Conservation (phyloP, 441 rosid species). For the Adansonia madagascariensis region DNA sequence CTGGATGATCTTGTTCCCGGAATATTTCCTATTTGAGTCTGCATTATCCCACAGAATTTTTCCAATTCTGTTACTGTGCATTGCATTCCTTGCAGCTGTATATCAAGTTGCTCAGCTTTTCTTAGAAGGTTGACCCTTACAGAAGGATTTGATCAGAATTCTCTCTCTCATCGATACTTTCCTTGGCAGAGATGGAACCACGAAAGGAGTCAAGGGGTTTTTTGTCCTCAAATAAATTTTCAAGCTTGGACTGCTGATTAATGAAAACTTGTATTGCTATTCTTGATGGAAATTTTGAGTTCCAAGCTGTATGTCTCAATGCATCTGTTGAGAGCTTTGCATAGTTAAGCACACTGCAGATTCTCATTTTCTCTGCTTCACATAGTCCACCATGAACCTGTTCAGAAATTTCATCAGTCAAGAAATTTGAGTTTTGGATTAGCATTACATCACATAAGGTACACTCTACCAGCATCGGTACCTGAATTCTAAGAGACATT, state of each 20-base stretch:
- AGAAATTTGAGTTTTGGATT: neutral
- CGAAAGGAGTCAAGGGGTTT: neutral
- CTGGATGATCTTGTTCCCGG: slow-evolving; percentile 32
- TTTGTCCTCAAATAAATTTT: slow-evolving; percentile 16
- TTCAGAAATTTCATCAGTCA: slow-evolving; percentile 3
- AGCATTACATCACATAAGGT: neutral
- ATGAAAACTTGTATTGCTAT: slow-evolving; percentile 35
- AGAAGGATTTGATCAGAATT: slow-evolving; percentile 27
- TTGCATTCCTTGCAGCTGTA: slow-evolving; percentile 28
- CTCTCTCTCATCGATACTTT: slow-evolving; percentile 18
- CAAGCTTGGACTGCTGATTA: slow-evolving; percentile 36
- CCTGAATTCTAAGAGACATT: neutral
- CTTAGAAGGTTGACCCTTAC: slow-evolving; percentile 24
- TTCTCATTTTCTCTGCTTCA: slow-evolving; percentile 40
- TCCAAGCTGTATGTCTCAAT: slow-evolving; percentile 37
- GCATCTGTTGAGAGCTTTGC: slow-evolving; percentile 51
- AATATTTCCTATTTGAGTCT: slow-evolving; percentile 31
- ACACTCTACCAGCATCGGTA: neutral
- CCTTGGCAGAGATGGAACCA: neutral
- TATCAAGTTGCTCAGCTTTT: slow-evolving; percentile 32
- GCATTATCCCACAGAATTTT: slow-evolving; percentile 32
- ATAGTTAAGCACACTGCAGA: slow-evolving; percentile 44
- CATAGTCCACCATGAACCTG: slow-evolving; percentile 51
- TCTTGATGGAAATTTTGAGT: slow-evolving; percentile 48
- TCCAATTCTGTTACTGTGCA: slow-evolving; percentile 33